Evolutionary conservation across 169 alveolate species (phyloP), one percentile per base, ranked within the genome.

Genomic region (Besnoitia besnoiti): DNA sequence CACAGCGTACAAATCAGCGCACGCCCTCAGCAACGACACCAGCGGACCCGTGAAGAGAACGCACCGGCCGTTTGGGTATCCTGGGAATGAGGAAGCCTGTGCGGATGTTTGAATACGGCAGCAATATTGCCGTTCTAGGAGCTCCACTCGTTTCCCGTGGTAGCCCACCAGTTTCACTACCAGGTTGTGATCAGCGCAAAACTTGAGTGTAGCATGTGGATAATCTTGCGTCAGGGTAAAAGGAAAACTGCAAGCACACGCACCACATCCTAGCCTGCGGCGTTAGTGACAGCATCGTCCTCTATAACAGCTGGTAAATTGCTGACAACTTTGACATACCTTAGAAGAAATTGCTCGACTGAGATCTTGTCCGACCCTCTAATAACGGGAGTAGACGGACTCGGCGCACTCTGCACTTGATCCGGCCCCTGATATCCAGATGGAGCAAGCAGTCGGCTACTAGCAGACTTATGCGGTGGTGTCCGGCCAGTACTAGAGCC

Each of bases 171-270:
- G 84, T 82, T 77, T 90, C 42, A 90, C 93, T n/a, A 90, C 93
- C 39, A 90, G 42, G 89, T 90, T 90, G 89, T 90, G 93, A 82
- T 90, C 93, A 2, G 93, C 93, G 59, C 93, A 90, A 33, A 90
- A 77, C 89, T 90, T 90, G 79, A 90, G 51, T 16, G 55, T 85
- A 19, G 93, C 80, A 33, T 90, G 93, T 42, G 80, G 61, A 47
- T 90, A 90, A 27, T 77, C 93, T 16, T 76, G 90, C 0, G 82
- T 47, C 42, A 50, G 89, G 10, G 93, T 51, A 47, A 90, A 90
- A 8, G 89, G 93, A 49, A 90, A 90, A 67, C 93, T 90, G 93
- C 7, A 47, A 10, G 24, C 67, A 19, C 67, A 55, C 7, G 67
- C 80, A 67, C 12, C 39, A 67, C 10, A 67, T 24, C n/a, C 44